Conservation (phyloP, 2,329 filamentous ascomycete species). For the Diaporthe ampelina region DNA sequence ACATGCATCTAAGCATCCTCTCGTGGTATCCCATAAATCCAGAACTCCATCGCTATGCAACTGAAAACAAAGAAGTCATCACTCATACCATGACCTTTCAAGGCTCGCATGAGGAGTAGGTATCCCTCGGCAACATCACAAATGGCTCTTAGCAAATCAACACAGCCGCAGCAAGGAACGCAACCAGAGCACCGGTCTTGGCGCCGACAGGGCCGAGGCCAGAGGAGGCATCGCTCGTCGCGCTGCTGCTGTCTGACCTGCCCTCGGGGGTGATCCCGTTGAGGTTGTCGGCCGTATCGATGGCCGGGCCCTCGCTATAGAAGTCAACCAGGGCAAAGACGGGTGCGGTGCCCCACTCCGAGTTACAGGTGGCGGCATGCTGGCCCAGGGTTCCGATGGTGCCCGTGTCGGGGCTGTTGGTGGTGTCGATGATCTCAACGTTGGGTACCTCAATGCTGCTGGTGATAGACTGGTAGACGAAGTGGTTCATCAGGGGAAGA, state of each 20-base stretch:
- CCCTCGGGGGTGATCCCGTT: slow-evolving; percentile 65
- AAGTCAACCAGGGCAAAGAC: slow-evolving; percentile 85
- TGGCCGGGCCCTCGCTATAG: slow-evolving; percentile 79
- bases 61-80: slow-evolving; percentile 10
- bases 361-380: slow-evolving; percentile 67
- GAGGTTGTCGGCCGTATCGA: slow-evolving; percentile 76
- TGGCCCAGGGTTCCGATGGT: slow-evolving; percentile 66
- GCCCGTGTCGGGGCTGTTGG: slow-evolving; percentile 73
- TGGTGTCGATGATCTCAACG: slow-evolving; percentile 69
- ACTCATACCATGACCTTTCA: slow-evolving; percentile 10
- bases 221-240: slow-evolving; percentile 40
- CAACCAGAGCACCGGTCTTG: slow-evolving; percentile 56
- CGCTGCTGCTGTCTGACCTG: slow-evolving; percentile 41
- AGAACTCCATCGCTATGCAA: slow-evolving; percentile 51
- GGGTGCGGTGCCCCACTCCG: slow-evolving; percentile 74
- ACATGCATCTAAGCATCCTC: neutral
- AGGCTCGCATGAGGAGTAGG: neutral
- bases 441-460: slow-evolving; percentile 73
- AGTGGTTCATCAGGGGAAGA: slow-evolving; percentile 85
- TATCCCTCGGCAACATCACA: neutral
- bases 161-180: slow-evolving; percentile 58
- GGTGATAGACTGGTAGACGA: slow-evolving; percentile 73
- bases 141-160: slow-evolving; percentile 51
- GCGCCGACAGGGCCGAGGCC: slow-evolving; percentile 35
- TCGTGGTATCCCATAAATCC: slow-evolving; percentile 14